Evolutionary conservation across 1,284 basidiomycete species (phyloP), one percentile per base, ranked within the genome.

Genomic region (Apiotrichum porosum): DNA sequence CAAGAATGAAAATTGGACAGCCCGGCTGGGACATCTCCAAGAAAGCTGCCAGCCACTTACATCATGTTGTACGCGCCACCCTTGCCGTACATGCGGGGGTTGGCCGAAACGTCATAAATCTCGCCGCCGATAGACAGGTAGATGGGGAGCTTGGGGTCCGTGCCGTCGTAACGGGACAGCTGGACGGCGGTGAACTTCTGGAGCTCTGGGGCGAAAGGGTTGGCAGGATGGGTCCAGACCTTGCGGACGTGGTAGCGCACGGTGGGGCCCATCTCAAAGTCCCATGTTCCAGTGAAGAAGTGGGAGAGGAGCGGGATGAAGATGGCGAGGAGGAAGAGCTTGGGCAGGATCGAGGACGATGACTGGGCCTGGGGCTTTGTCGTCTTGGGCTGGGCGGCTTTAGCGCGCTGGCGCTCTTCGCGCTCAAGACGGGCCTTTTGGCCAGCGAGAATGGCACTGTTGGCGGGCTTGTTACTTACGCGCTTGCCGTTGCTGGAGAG

Each of bases 401-500:
- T 10, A 5, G 30, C 28, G 21, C 24, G 18, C 22, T 24, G 17
- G 26, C 34, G 28, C 30, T 31, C 6, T 17, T 65, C 56, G 48
- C 64, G 63, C n/a, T 53, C 65, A 15, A 53, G 37, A 3, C 65
- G 57, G 26, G 50, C 44, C 13, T 58, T 52, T 37, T 70, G 63
- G 26, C 59, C 52, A 5, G 56, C 47, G 10, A 74, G 57, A 31
- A 69, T 60, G 4, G 66, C 59, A 24, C 45, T 84, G 45, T 71
- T 91, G 15, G 85, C 85, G 9, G 75, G 72, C 37, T 78, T 91
- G 24, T 69, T 85, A 13, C 78, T 81, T 28, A 76, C 78, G 4
- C 83, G 81, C 6, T 78, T 76, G 49, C 76, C 73, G 18, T 85
- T 85, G 45, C 45, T 46, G 26, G 19, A 36, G 35, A 19, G 17